Conservation (phyloP, 139 green algal genomes). For the Coelastrella sp. region DNA sequence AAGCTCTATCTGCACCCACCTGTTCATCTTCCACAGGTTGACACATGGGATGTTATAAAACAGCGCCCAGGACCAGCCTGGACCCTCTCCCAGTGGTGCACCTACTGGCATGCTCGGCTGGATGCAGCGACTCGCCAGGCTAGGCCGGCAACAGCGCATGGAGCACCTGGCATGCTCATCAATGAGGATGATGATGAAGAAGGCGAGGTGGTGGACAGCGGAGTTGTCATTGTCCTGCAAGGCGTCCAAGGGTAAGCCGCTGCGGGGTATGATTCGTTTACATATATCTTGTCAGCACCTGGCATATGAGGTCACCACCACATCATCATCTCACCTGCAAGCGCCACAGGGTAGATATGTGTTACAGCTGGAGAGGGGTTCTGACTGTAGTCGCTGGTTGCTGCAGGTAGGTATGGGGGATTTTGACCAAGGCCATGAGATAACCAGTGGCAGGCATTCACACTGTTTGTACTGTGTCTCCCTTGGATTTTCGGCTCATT, state of each 20-base stretch:
- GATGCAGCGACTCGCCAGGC: slow-evolving; percentile 13
- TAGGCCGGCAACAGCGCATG: slow-evolving; percentile 4
- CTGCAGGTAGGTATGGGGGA: too few relatives aligned
- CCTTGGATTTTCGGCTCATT: too few relatives aligned
- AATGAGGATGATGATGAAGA: slow-evolving; percentile 25
- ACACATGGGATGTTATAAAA: slow-evolving; percentile 42
- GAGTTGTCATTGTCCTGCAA: neutral
- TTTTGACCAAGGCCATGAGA: too few relatives aligned
- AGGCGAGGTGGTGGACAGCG: slow-evolving; percentile 17
- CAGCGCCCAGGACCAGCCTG: slow-evolving; percentile 32
- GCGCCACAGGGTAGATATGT: too few relatives aligned
- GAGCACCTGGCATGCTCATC: neutral
- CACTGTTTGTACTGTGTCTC: too few relatives aligned
- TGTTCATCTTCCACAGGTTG: neutral
- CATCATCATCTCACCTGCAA: neutral
- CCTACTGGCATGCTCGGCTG: slow-evolving; percentile 46
- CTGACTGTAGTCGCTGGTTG: too few relatives aligned
- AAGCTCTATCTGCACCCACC: too few relatives aligned
- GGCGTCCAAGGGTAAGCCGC: slow-evolving; percentile 1
- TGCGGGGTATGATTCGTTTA: neutral
- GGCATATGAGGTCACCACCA: neutral
- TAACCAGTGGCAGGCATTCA: too few relatives aligned
- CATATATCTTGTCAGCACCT: too few relatives aligned
- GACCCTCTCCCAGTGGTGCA: slow-evolving; percentile 38
- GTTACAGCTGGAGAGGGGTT: too few relatives aligned